Percentiles rank a stretch among this genome's conserved stretches.
Conservation (phyloP, 2,329 filamentous ascomycete genomes). For the Epichloe gansuensis region DNA sequence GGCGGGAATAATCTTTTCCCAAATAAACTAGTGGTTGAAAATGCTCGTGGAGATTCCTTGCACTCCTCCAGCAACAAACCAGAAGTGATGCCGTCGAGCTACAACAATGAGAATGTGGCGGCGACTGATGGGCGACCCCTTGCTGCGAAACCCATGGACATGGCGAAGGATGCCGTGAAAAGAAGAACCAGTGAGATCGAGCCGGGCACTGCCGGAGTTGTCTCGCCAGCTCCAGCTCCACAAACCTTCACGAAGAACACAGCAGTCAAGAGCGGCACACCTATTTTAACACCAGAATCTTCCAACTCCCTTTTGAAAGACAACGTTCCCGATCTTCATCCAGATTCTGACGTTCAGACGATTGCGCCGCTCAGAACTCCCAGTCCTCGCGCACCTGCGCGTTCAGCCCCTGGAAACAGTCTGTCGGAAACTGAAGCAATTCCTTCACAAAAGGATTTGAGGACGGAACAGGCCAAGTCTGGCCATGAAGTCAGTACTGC, state of each 20-base stretch:
- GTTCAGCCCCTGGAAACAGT: background rate
- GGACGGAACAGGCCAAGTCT: conserved; percentile 15
- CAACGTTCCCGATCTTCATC: conserved; percentile 5
- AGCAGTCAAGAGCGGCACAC: background rate
- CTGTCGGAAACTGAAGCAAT: conserved; percentile 13
- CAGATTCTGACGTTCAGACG: conserved; percentile 7
- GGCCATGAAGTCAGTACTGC: conserved; percentile 16
- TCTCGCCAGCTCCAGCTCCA: background rate
- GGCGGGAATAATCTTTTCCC: background rate
- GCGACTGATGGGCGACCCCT: background rate
- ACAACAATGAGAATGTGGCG: background rate
- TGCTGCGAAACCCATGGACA: background rate
- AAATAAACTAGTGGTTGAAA: background rate
- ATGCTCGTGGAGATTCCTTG: background rate
- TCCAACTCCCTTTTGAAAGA: background rate
- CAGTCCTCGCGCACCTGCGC: conserved; percentile 13
- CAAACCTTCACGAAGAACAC: background rate
- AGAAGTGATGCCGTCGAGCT: background rate
- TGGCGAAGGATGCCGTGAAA: background rate
- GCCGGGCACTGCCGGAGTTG: background rate
- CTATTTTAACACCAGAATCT: background rate
- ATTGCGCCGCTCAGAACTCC: conserved; percentile 22
- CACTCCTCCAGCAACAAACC: background rate
- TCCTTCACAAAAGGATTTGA: conserved; percentile 19
- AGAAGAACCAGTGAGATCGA: background rate